Conservation (phyloP, 805 yeast genomes). For the Saccharomycopsis sp. region DNA sequence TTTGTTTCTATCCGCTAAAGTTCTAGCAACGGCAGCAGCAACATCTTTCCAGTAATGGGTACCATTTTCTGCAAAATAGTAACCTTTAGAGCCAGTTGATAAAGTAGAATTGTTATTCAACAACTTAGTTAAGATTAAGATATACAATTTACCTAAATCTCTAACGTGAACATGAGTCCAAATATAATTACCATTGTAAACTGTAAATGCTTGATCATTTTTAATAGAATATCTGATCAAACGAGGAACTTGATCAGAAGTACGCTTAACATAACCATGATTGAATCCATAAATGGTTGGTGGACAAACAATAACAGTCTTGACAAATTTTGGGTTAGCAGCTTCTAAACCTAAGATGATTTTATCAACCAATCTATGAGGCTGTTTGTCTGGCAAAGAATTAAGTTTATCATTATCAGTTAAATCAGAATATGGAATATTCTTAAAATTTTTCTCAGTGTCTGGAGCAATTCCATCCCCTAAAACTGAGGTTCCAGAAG, state of each 20-base stretch:
- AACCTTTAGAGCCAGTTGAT: constrained; percentile 26
- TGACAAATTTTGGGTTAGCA: constrained; percentile 23
- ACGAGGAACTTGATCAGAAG: constrained; percentile 26
- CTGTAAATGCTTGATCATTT: constrained; percentile 22
- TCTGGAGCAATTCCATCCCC: constrained; percentile 14
- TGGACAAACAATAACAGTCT: constrained; percentile 27
- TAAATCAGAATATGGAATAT: constrained; percentile 22
- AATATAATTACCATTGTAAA: constrained; percentile 24
- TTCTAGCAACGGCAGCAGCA: constrained; percentile 20
- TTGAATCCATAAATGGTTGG: constrained; percentile 28
- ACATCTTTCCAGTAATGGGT: constrained; percentile 26
- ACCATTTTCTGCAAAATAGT: constrained; percentile 27
- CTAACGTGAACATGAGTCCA: constrained; percentile 30
- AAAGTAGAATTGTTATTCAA: constrained; percentile 20
- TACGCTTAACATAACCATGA: constrained; percentile 24
- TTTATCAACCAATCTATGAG: constrained; percentile 27
- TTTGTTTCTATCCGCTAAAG: constrained; percentile 18
- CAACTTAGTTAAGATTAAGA: constrained; percentile 22
- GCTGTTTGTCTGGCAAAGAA: constrained; percentile 22
- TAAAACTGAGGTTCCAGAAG: constrained; percentile 28
- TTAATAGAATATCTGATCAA: constrained; percentile 20
- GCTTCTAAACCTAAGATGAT: constrained; percentile 24
- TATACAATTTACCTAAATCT: constrained; percentile 27
- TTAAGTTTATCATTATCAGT: constrained; percentile 23
- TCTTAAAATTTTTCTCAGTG: constrained; percentile 18